Evolutionary conservation across 108 stramenopile species (phyloP), one percentile per base, ranked within the genome.

Genomic region (Fragilaria radians): DNA sequence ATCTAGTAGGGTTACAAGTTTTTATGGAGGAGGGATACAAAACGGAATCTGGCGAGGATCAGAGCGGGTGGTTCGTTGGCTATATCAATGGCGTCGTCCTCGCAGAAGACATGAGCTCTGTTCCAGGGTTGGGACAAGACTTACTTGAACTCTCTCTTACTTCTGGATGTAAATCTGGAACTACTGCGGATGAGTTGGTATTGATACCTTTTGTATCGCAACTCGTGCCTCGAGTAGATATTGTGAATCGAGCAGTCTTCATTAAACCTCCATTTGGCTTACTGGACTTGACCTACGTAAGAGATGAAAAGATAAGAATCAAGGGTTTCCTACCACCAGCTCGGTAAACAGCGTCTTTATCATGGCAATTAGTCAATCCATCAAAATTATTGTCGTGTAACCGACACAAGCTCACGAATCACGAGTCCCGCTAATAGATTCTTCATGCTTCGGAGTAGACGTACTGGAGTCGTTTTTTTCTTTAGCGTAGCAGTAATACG

Each of bases 51-150:
- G 9, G 50, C 49, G 17, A 1, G 9, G 54, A 65, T 14, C 68
- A 70, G 31, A 72, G 66, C 29, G 76, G 68, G 52, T 59, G 57
- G 22, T 76, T 85, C 24, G 83, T 93, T 0, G 91, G 91, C 9
- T 72, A 45, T 30, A 73, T 88, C 1, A 23, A 55, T 14, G 87
- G 87, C 19, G 72, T 93, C 31, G 85, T 93, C 0, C 62, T 93
- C 51, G 87, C 81, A 7, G 80, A 80, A 57, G 91, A 93, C 49
- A 83, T 93, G 79, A 84, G 85, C 22, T 61, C 79, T 30, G 73
- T 87, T 62, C 83, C 85, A 28, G 89, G 82, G 18, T 63, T 88
- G 28, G 81, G 83, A 19, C 91, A 93, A 53, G 87, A 93, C 66
- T 59, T 83, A 68, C 32, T 93, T 19, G 91, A 93, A 62, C 54